phyloP scores from a whole-genome alignment of 371 early-diverging fungal genomes.

The Apophysomyces ossiformis region DNA sequence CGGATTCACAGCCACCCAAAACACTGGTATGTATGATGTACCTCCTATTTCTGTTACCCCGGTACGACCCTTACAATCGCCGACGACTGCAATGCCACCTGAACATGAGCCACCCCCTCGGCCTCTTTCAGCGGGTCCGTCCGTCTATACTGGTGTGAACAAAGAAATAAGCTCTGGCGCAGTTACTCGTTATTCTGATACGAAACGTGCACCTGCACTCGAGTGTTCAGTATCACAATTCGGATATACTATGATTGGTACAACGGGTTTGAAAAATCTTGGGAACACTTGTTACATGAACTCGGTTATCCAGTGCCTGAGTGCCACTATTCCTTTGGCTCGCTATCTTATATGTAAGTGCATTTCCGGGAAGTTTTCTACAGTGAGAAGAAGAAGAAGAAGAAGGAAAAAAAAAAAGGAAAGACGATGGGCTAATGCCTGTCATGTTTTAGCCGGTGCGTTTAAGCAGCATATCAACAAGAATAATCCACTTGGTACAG shows the following conservation, averaged over 20 bases:
- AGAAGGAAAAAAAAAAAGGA: neutral
- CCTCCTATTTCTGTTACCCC: slow-evolving; percentile 23
- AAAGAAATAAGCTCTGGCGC: neutral
- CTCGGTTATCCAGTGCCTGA: slow-evolving; percentile 91
- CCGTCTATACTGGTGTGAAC: neutral
- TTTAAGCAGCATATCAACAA: slow-evolving; percentile 73
- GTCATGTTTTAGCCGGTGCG: slow-evolving; percentile 53
- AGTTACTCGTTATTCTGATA: neutral
- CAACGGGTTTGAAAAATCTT: slow-evolving; percentile 84
- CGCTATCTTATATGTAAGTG: slow-evolving; percentile 70
- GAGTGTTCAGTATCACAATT: slow-evolving; percentile 46
- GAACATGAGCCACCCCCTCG: slow-evolving; percentile 7
- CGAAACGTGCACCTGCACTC: slow-evolving; percentile 17
- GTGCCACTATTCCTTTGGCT: slow-evolving; percentile 82
- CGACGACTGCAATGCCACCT: slow-evolving; percentile 11
- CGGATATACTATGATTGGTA: slow-evolving; percentile 58
- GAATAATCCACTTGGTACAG: slow-evolving; percentile 75
- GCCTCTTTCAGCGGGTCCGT: slow-evolving; percentile 15
- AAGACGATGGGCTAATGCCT: too few relatives aligned
- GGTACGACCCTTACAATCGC: neutral
- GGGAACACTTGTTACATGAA: slow-evolving; percentile 99
- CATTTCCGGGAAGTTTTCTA: neutral
- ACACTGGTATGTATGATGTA: slow-evolving; percentile 28
- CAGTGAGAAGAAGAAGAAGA: neutral
- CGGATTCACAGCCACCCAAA: slow-evolving; percentile 54